Conservation (phyloP, 108 stramenopile species). For the Thalassiosira profunda region DNA sequence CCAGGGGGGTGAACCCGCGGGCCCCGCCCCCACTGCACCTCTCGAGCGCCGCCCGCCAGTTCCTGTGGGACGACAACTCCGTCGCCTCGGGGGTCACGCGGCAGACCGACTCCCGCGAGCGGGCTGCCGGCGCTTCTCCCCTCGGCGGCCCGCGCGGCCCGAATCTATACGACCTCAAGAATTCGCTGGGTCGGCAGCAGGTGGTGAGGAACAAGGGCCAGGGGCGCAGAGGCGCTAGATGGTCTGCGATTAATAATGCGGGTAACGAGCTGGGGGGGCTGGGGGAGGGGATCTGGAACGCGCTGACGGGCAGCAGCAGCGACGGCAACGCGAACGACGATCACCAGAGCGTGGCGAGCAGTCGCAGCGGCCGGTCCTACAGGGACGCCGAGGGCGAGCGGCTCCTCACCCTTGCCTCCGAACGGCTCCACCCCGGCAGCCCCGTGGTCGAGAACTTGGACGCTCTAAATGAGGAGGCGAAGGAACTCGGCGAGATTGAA, state of each 20-base stretch:
- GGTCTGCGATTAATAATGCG: slow-evolving; percentile 2
- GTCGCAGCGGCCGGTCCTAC: too few relatives aligned
- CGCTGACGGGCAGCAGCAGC: neutral
- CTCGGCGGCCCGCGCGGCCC: neutral
- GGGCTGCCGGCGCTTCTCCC: neutral
- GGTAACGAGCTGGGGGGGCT: too few relatives aligned
- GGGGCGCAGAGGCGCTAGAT: neutral
- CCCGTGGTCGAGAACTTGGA: neutral
- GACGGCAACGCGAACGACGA: slow-evolving; percentile 1
- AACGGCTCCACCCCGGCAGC: slow-evolving; percentile 7
- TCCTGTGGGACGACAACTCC: slow-evolving; percentile 17
- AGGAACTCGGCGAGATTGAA: slow-evolving; percentile 1
- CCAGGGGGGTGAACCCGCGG: neutral
- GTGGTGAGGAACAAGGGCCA: neutral
- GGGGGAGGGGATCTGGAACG: slow-evolving; percentile 18
- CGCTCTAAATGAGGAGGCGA: neutral
- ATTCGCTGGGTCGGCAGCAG: slow-evolving; percentile 7
- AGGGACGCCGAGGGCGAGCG: slow-evolving; percentile 34
- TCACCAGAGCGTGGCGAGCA: neutral
- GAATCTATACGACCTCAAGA: slow-evolving; percentile 22
- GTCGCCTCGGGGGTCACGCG: neutral
- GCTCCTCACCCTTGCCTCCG: slow-evolving; percentile 5
- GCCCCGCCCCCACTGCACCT: neutral
- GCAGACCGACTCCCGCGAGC: neutral
- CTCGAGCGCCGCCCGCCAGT: slow-evolving; percentile 16